Base-by-base conservation (phyloP, 164 flowering plant species). In the Pachysandra terminalis region DNA sequence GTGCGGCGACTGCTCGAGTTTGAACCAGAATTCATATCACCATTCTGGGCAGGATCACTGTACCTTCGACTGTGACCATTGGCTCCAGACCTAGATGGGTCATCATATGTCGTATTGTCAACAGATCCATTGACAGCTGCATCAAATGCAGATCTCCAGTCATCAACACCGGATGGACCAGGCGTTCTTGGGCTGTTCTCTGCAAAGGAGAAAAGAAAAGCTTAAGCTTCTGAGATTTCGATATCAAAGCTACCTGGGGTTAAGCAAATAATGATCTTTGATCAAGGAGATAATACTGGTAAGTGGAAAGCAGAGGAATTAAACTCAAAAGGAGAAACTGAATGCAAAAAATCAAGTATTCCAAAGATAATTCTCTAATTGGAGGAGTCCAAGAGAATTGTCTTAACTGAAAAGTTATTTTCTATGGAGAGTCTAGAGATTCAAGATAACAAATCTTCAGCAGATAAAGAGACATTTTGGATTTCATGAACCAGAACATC, bases 121-220 rank as follows among this genome's bases (percentile, higher is more conserved):
- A 69, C 25, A 3, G 75, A 80, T 24, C 93, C 96, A 80, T 86
- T 90, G 41, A 96, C 95, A 45, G 98, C 96, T 40, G 93, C 86
- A 75, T 93, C 91, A 71, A 93, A 93, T 68, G 98, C 98, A 55
- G 88, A 76, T 72, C 89, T 85, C 98, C 98, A 93, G 56, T 93
- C 98, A 66, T 89, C 96, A n/a, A 89, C 91, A 19, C 89, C 90
- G 48, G 88, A 69, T 5, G 85, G 24, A n/a, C 77, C 84, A 40
- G 67, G 28, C 19, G 82, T 65, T 77, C 86, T 81, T 32, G 98
- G 94, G 80, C 98, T 90, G 75, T 83, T 89, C 72, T 88, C 98
- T 90, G 91, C 59, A 72, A 19, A 35, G 49, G 0, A 17, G 19
- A 35, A 54, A 60, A 35, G 40, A 12, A 45, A 15, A 45, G 4